Base-by-base conservation (phyloP, 257 asterid species). In the Cruciata laevipes region DNA sequence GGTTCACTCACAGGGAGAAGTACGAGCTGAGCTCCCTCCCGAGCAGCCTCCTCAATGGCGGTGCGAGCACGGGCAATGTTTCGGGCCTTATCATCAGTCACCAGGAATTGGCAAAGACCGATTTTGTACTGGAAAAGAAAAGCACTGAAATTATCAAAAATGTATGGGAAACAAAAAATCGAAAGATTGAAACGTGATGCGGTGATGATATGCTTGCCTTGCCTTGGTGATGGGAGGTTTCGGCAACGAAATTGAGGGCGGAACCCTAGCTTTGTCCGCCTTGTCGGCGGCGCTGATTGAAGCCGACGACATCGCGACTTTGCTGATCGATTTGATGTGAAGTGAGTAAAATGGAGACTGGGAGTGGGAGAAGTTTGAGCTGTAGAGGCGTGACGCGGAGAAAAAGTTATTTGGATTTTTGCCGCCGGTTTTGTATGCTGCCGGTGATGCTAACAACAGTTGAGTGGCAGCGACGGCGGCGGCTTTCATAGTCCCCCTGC, bases 101-200 rank as follows among this genome's bases (percentile, higher is more conserved):
- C 97, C 2, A 77, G 80, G 73, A 90, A 81, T 79, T 87, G 97
- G 79, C 97, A 90, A 63, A 90, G 95, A 53, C 90, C 94, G 47
- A 90, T 85, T 71, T 90, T 87, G 83, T 87, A 90, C 97, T 90
- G 89, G 73, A 81, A 81, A 20, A 31, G 4, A 75, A 74, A 62
- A 27, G 67, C n/a, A 42, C 18, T 17, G 30, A 14, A 30, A 49
- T 2, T 0, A 25, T 47, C 14, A 8, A 16, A 25, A 25, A 66
- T 5, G 32, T 31, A 27, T 25, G 33, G 18, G 18, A 42, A 42
- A 47, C 3, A 1, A 2, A 42, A 47, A 47, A 13, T 30, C 4
- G 1, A 2, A 12, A 16, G 31, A 8, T 47, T 31, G 60, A 66
- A 25, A 51, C 31, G 47, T 16, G 10, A 9, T 33, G 23, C 14